Percentiles rank a stretch among this genome's conserved stretches.
phyloP scores from a whole-genome alignment of 805 yeast species.

The Schwanniomyces vanrijiae region DNA sequence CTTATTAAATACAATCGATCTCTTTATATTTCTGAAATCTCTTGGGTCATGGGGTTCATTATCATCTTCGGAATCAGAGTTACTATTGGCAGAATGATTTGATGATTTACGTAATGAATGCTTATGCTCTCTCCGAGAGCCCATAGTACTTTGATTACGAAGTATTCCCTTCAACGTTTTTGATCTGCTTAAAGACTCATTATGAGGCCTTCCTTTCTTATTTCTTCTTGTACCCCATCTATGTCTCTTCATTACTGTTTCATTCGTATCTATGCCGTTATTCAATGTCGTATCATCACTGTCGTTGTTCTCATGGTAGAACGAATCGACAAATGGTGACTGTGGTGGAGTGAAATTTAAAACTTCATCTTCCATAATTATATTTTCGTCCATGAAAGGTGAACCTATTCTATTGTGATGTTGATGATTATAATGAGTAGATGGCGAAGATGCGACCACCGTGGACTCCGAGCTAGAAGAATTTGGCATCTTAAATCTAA shows the following conservation, averaged over 20 bases:
- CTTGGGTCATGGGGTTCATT: slow-evolving; percentile 28
- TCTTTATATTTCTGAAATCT: slow-evolving; percentile 28
- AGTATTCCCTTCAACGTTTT: slow-evolving; percentile 55
- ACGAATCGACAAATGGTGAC: slow-evolving; percentile 25
- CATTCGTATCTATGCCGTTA: slow-evolving; percentile 26
- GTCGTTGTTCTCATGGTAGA: slow-evolving; percentile 16
- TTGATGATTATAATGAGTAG: slow-evolving; percentile 1
- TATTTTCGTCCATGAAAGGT: slow-evolving; percentile 28
- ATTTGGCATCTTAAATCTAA: slow-evolving; percentile 31
- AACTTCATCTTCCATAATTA: slow-evolving; percentile 25
- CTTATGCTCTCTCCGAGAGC: slow-evolving; percentile 10
- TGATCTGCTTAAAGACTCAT: slow-evolving; percentile 50
- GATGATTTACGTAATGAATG: slow-evolving; percentile 19
- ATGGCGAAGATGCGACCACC: slow-evolving; percentile 9
- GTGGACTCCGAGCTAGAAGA: slow-evolving; percentile 12
- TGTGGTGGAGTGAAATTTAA: slow-evolving; percentile 22
- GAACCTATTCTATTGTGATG: slow-evolving; percentile 16
- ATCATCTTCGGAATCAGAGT: slow-evolving; percentile 21
- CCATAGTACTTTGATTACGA: slow-evolving; percentile 21
- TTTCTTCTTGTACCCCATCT: slow-evolving; percentile 92
- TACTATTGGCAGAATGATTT: slow-evolving; percentile 23
- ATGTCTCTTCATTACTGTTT: slow-evolving; percentile 67
- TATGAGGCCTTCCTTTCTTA: slow-evolving; percentile 63
- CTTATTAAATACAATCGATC: slow-evolving; percentile 60
- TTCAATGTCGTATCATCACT: slow-evolving; percentile 7